Base-by-base conservation (phyloP, 352 stramenopile species). In the Pythium graminicola region DNA sequence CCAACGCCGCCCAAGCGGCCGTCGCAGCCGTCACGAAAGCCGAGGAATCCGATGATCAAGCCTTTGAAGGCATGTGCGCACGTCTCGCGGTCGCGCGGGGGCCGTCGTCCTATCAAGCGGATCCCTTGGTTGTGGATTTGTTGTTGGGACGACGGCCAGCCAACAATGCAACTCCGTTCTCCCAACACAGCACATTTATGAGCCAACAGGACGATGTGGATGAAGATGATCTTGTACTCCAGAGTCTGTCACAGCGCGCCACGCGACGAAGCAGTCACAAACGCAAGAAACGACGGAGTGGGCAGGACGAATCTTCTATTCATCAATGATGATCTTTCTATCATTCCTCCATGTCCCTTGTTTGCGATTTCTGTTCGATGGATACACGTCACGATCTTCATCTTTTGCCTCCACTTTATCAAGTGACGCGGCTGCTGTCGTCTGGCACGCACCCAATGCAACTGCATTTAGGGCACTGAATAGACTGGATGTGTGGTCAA, bases 151-250 rank as follows among this genome's bases (percentile, higher is more conserved):
- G 66, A 40, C 63, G 69, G 7, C 54, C 73, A 20, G 31, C 61
- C 1, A 70, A 58, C 29, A 16, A 24, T 3, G 52, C 47, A 35
- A 65, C 60, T 14, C 46, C 60, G 41, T 76, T 85, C 62, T 84
- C 75, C 33, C 75, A 85, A 67, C 66, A 72, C 62, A 73, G 48
- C 57, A 22, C 45, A 14, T 50, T 31, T 27, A 56, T 39, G 42
- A 59, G 36, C 31, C 49, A 56, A 6, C 53, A 70, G 19, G 45
- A 54, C 24, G 36, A 50, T 3, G 8, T 43, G 43, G 64, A 76
- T 33, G 76, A 86, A n/a, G 80, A 88, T 28, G 76, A 87, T 13
- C 50, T 77, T n/a, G 73, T 88, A 50, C 68, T 90, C 7, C 80
- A 90, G 48, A 90, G 73, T 55, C 64, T 90, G 13, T 90, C 80